Base-by-base conservation (phyloP, 352 stramenopile species). In the Globisporangium rhizosaccharum region DNA sequence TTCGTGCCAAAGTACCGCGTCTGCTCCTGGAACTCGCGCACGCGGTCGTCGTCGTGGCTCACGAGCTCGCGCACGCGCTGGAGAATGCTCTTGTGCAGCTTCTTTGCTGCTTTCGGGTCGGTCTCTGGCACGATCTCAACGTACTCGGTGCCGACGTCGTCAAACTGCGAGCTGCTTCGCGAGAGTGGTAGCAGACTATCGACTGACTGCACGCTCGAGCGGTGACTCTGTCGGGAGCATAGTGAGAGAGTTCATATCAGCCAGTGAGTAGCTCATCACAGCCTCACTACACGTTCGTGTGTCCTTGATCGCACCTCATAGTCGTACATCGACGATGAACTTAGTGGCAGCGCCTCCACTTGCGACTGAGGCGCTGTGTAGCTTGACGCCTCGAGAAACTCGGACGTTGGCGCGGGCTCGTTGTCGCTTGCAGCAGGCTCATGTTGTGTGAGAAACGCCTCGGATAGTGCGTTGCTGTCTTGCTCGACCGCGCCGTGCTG, bases 1-100 rank as follows among this genome's bases (percentile, higher is more conserved):
- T 77, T 75, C 12, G 79, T 73, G 4, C 83, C 83, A 67, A 90
- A 92, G 57, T 92, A 81, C 56, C 75, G 87, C 0, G 80, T 90
- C 53, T 88, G 79, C 28, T 90, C 81, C 48, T 90, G 83, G 52
- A 92, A 92, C 53, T 88, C 83, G 20, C 75, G 77, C 14, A 90
- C 79, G 41, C 83, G 83, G 42, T 90, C 83, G 59, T 90, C 79
- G 28, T 92, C 79, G 44, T 78, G 67, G 3, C 59, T 53, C 7
- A 90, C 81, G 18, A 83, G 65, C 37, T 88, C 83, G 15, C 76
- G 68, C 23, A 92, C 77, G 6, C 63, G 85, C 42, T 82, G 67
- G 23, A 92, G 63, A 26, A 92, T 80, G 33, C 78, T 75, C 52
- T 89, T 90, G 64, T 92, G 83, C 4, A 92, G 70, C 39, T 72